Evolutionary conservation across 257 asterid genomes (phyloP).

Genomic region (Solanum sparsipilum): DNA sequence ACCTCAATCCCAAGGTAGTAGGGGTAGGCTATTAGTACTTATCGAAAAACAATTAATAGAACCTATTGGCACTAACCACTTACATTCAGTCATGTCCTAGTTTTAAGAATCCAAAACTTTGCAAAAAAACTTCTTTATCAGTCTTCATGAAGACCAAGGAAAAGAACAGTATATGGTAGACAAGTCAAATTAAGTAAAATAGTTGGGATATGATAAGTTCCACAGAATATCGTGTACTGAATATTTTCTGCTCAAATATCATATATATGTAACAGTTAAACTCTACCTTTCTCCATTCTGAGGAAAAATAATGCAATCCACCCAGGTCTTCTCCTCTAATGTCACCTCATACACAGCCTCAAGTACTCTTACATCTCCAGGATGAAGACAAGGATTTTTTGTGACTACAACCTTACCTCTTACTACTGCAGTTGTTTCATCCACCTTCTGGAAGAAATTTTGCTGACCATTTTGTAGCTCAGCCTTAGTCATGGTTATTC

Average conservation of each 20-base stretch:
- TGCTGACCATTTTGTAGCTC: conserved; percentile 40
- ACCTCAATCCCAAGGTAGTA: not conserved
- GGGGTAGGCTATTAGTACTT: not conserved
- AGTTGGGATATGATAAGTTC: not conserved
- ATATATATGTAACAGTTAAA: not conserved
- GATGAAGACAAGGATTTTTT: conserved; percentile 94
- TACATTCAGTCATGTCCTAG: not conserved
- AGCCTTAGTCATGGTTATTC: conserved; percentile 48
- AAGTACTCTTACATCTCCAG: conserved; percentile 87
- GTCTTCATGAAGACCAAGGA: not conserved
- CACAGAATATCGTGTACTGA: not conserved
- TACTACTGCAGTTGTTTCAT: conserved; percentile 46
- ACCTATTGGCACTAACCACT: not conserved
- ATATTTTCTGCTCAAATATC: not conserved
- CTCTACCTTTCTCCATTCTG: conserved; percentile 78
- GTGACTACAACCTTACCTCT: conserved; percentile 81
- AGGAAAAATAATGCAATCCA: conserved; percentile 83
- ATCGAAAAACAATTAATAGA: not conserved
- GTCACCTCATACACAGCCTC: conserved; percentile 66
- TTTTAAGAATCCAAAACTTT: not conserved
- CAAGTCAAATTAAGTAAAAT: not conserved
- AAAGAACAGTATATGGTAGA: not conserved
- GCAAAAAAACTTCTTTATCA: not conserved
- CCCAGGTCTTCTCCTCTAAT: conserved; percentile 40
- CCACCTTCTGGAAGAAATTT: conserved; percentile 38